A percentile compares a stretch with the other conserved stretches of the same genome.
Conservation (phyloP, 1,139 yeast genomes). For the Yamadazyma trypodendri region DNA sequence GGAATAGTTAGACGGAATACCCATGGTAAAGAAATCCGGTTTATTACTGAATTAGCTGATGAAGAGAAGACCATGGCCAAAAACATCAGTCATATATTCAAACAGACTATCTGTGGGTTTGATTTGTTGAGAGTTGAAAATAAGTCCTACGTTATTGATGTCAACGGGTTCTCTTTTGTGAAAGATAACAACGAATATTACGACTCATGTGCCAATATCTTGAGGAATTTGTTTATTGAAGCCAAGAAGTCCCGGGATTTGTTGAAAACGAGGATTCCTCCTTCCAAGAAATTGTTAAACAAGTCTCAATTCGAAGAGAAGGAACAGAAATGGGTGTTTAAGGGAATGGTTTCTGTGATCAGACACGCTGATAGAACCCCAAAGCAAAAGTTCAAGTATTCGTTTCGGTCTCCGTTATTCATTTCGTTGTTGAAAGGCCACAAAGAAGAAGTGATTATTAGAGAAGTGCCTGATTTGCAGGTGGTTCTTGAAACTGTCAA, state of each 20-base stretch:
- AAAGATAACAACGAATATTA: conserved; percentile 88
- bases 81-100: conserved; percentile 70
- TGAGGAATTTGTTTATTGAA: conserved; percentile 69
- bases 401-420: conserved; percentile 85
- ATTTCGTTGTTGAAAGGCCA: conserved; percentile 89
- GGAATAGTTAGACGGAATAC: conserved; percentile 97
- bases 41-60: conserved; percentile 72
- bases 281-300: conserved; percentile 34
- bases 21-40: conserved; percentile 94
- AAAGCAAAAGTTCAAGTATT: conserved; percentile 96
- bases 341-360: conserved; percentile 87
- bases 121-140: conserved; percentile 90
- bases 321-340: conserved; percentile 95
- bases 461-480: conserved; percentile 82
- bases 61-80: conserved; percentile 81
- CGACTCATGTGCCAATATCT: conserved; percentile 75
- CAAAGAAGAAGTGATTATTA: conserved; percentile 90
- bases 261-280: conserved; percentile 40
- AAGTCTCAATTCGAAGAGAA: conserved; percentile 64
- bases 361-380: conserved; percentile 99
- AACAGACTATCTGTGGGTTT: conserved; percentile 98
- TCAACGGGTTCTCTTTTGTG: conserved; percentile 96
- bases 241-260: conserved; percentile 49
- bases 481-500: conserved; percentile 84
- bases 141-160: conserved; percentile 90